Evolutionary conservation across 352 stramenopile species (phyloP), one percentile per base, ranked within the genome.

Genomic region (Globisporangium solare): DNA sequence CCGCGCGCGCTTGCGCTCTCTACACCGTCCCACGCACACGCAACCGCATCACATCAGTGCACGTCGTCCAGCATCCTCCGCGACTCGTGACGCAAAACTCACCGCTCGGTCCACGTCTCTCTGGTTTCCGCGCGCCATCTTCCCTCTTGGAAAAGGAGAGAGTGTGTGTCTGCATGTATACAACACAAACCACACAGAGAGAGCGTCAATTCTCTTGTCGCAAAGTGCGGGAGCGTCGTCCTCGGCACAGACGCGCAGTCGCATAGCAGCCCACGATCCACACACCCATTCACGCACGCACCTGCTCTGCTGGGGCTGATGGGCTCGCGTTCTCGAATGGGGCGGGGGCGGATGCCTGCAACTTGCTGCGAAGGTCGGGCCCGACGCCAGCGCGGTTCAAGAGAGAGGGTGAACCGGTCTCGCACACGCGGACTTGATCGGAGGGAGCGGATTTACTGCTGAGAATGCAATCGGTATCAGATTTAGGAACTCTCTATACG

Each of bases 121-220:
- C 67, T 93, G 83, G 69, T 93, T 89, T n/a, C 83, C 83, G 61
- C 83, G 83, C 39, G 79, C 83, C 83, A 93, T 91, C 37, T 27
- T 42, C 13, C 27, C 31, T 45, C n/a, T 27, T 31, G 0, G 6
- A 7, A 42, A 7, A 42, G 11, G 10, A 42, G 6, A 42, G 10
- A 42, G 5, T 27, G 27, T 35, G 27, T 35, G 27, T 35, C 27
- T 31, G 24, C 2, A 31, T 31, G 24, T 6, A 31, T 31, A 6
- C 24, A 31, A 2, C n/a, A n/a, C n/a, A n/a, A n/a, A n/a, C n/a
- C n/a, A n/a, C n/a, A n/a, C n/a, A n/a, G n/a, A n/a, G n/a, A 35
- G 7, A 35, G 27, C 27, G 7, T 35, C 27, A 11, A 35, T 35
- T 35, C 27, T 35, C 27, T 6, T 6, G 27, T 35, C 27, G 7